Base-by-base conservation (phyloP, 257 asterid species). In the Orobanche coerulescens region DNA sequence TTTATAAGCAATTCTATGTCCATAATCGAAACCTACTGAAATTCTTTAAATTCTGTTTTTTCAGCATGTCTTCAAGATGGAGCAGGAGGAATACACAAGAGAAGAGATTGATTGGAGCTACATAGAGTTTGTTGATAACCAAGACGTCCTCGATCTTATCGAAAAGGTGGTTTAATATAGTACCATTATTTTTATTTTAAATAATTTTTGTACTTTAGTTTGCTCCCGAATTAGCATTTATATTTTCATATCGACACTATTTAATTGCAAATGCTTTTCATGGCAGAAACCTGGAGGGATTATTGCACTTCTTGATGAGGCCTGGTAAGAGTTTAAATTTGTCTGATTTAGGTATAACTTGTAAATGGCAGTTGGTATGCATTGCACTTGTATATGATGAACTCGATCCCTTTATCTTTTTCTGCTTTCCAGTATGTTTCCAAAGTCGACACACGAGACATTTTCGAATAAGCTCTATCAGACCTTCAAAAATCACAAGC, bases 221-320 rank as follows among this genome's bases (percentile, higher is more conserved):
- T 36, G 68, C 55, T 23, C 47, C 54, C 61, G 36, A 46, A 46
- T 46, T 1, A 46, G 52, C 24, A 14, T 43, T 43, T 43, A 43
- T 43, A 15, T 43, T 43, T 43, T 43, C 22, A 3, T 43, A 14
- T 43, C 8, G 9, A n/a, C 50, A 43, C 24, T 44, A 44, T 14
- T 44, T 44, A 44, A 44, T 44, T 34, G 10, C 1, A 24, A 47
- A 23, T 56, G 33, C 23, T 56, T 60, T 37, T 67, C 54, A 50
- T 69, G 67, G 74, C 97, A 92, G 98, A 92, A 92, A 80, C 97
- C 97, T 74, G 98, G 98, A 74, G 98, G 98, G 61, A 86, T 92
- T 61, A 18, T 92, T 68, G 84, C 98, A 70, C 98, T 92, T 75
- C 98, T 92, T 52, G 98, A 92, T 65, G 98, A 92, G 75, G 97